Base-by-base conservation (phyloP, 768 basidiomycete species). In the Pleurotus ostreatus region DNA sequence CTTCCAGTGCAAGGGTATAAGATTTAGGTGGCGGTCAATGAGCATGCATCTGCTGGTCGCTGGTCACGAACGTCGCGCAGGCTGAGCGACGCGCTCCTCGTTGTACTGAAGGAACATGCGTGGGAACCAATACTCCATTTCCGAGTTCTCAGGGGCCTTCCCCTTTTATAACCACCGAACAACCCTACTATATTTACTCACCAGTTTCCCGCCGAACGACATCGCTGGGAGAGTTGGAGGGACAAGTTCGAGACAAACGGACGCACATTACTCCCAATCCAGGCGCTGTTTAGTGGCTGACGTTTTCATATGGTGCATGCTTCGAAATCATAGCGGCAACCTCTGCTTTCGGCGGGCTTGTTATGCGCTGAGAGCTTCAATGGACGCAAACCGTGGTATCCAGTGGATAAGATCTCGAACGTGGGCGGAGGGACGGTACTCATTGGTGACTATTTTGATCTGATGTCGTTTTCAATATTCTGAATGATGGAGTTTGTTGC, bases 361-460 rank as follows among this genome's bases (percentile, higher is more conserved):
- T 34, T 34, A 34, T 11, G 9, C 30, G 30, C 30, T 34, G 30
- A 34, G 30, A 34, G 30, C 30, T 34, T 34, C 11, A 47, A 47
- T 25, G 46, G 46, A 20, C 46, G 16, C 26, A 23, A 23, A 18
- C 46, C 20, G 22, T 16, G 22, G 26, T 25, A 47, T 22, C 26
- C 22, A 25, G 13, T 44, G 22, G 46, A 25, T 23, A 47, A 47
- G 41, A 13, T 16, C 34, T 53, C 49, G 51, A 53, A 53, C 51
- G 51, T 53, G 51, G 51, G 51, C 38, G 20, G 9, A 15, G 18
- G n/a, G 15, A 12, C 18, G 18, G 8, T 23, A 2, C 11, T 23
- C 20, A 53, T 53, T 53, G 51, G 51, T 53, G 51, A 53, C 37
- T 53, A 53, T 53, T 53, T 53, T 18, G 39, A 53, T 37, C 30